phyloP scores from a whole-genome alignment of 768 basidiomycete species.

The Hydnum rufescens region DNA sequence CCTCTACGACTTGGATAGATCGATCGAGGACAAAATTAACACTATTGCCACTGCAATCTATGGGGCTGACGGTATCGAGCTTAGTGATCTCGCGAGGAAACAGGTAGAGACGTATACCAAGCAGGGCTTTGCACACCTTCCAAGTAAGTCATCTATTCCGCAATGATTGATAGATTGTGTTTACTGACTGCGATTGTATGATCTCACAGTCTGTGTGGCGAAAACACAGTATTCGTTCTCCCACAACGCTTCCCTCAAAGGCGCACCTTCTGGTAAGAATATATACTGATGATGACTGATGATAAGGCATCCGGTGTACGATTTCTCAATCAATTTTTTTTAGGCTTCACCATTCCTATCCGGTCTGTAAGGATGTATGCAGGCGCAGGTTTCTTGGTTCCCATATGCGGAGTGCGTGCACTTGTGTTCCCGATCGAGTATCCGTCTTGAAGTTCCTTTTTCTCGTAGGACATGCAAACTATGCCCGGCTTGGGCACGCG shows the following conservation, averaged over 20 bases:
- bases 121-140: slow-evolving; percentile 64
- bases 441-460: background rate
- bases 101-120: slow-evolving; percentile 83
- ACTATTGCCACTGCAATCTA: slow-evolving; percentile 84
- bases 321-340: background rate
- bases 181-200: background rate
- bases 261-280: slow-evolving; percentile 52
- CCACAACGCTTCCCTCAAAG: slow-evolving; percentile 79
- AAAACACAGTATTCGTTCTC: slow-evolving; percentile 98
- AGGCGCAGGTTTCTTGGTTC: slow-evolving; percentile 91
- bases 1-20: slow-evolving; percentile 69
- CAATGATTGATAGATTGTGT: background rate
- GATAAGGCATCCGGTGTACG: too few relatives aligned
- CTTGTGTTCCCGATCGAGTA: background rate
- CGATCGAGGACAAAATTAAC: slow-evolving; percentile 75
- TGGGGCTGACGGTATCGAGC: slow-evolving; percentile 75
- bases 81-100: slow-evolving; percentile 64
- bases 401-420: slow-evolving; percentile 40
- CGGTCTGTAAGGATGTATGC: slow-evolving; percentile 73
- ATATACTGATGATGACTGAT: background rate
- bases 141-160: slow-evolving; percentile 32
- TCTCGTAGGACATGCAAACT: slow-evolving; percentile 64
- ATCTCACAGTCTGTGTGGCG: slow-evolving; percentile 66
- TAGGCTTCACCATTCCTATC: slow-evolving; percentile 86
- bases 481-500: slow-evolving; percentile 93